phyloP scores from a whole-genome alignment of 306 rosid genomes.

The Castanopsis chinensis region DNA sequence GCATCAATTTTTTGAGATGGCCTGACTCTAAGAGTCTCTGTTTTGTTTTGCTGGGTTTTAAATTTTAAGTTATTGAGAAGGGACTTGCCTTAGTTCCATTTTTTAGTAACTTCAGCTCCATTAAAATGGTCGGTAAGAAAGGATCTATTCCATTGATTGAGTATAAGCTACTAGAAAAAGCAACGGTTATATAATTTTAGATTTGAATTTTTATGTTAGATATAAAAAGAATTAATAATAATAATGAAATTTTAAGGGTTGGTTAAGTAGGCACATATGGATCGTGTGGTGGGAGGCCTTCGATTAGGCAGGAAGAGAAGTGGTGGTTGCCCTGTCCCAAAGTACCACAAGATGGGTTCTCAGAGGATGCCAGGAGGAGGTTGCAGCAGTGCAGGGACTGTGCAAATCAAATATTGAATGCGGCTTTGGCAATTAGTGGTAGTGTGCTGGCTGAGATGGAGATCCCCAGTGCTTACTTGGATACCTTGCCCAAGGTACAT shows the following conservation, averaged over 20 bases:
- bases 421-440: conserved; percentile 85
- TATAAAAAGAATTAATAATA: no score
- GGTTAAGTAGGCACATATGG: background rate
- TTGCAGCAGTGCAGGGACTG: conserved; percentile 92
- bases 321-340: conserved; percentile 99
- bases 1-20: conserved; percentile 3
- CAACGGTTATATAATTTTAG: no score
- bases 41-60: conserved; percentile 27
- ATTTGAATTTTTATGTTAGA: no score
- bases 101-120: conserved; percentile 55
- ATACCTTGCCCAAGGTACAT: conserved; percentile 79
- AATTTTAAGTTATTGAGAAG: conserved; percentile 62
- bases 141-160: conserved; percentile 67
- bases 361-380: conserved; percentile 66
- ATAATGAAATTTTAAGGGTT: no score
- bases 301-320: conserved; percentile 90
- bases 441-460: conserved; percentile 90
- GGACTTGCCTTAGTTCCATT: conserved; percentile 46
- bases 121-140: conserved; percentile 50
- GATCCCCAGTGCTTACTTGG: conserved; percentile 63
- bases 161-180: conserved; percentile 30
- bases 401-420: conserved; percentile 79
- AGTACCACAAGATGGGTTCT: conserved; percentile 70
- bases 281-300: conserved; percentile 59
- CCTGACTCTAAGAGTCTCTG: background rate